These are phyloP conservation scores for Plasmodium gaboni DNA, from an alignment of 169 alveolate genomes.

Conservation along the genomic window DNA sequence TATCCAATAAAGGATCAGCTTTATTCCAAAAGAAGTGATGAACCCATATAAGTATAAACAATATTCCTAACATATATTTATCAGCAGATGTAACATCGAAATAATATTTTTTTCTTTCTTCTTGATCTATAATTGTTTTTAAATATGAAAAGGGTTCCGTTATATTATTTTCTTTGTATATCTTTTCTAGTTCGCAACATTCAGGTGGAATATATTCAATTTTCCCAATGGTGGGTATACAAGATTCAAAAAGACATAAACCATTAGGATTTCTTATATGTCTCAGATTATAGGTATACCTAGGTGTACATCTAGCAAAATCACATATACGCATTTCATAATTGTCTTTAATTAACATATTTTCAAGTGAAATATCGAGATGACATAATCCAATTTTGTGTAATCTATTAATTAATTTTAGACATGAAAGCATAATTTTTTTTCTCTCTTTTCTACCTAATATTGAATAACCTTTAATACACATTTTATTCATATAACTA, in stretches of 20 bases:
- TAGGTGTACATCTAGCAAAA: constrained; percentile 85
- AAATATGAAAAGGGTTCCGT: constrained; percentile 18
- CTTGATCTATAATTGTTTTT: constrained; percentile 37
- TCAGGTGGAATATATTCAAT: constrained; percentile 90
- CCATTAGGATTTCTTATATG: constrained; percentile 77
- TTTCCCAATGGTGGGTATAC: constrained; percentile 88
- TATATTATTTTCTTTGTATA: constrained; percentile 46
- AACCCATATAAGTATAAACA: constrained; percentile 86
- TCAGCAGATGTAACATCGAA: constrained; percentile 86
- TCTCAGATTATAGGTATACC: constrained; percentile 77
- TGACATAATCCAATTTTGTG: constrained; percentile 85
- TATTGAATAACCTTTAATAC: constrained; percentile 47
- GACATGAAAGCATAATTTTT: constrained; percentile 76
- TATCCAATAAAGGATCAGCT: constrained; percentile 84
- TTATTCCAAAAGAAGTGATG: constrained; percentile 86
- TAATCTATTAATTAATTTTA: constrained; percentile 74
- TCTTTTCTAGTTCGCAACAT: constrained; percentile 82
- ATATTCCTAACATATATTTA: constrained; percentile 65
- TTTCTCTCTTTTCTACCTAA: constrained; percentile 78
- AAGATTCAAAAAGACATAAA: constrained; percentile 79
- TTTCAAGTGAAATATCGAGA: constrained; percentile 87
- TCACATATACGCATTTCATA: constrained; percentile 84
- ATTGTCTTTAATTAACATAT: constrained; percentile 80
- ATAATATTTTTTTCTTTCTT: constrained; percentile 77
- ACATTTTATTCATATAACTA: constrained; percentile 71